Evolutionary conservation across 192 early-diverging fungal species (phyloP).

Genomic region (Coemansia reversa): DNA sequence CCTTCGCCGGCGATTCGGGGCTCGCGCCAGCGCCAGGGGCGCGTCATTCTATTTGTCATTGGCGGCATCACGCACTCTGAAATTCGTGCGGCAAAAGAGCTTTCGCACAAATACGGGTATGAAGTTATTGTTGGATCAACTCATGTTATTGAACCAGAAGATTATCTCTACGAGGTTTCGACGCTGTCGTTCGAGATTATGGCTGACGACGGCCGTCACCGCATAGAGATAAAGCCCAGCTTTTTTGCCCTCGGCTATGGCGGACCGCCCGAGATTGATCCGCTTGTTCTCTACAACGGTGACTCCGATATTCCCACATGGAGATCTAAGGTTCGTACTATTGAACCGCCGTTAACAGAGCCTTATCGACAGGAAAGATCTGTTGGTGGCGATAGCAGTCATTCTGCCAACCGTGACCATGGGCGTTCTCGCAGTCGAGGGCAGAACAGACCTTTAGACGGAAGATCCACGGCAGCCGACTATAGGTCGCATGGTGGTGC

Average conservation of each 20-base stretch:
- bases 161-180: slow-evolving; percentile 44
- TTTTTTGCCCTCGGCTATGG: slow-evolving; percentile 40
- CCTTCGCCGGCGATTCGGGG: slow-evolving; percentile 7
- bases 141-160: slow-evolving; percentile 44
- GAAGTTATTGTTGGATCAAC: slow-evolving; percentile 54
- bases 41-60: slow-evolving; percentile 52
- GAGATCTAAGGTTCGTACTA: slow-evolving; percentile 18
- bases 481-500: slow-evolving; percentile 21
- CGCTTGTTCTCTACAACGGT: slow-evolving; percentile 33
- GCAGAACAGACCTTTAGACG: slow-evolving; percentile 17
- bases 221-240: slow-evolving; percentile 43
- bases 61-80: slow-evolving; percentile 53
- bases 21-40: slow-evolving; percentile 19
- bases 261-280: slow-evolving; percentile 42
- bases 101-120: slow-evolving; percentile 42
- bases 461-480: slow-evolving; percentile 13
- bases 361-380: neutral
- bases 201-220: slow-evolving; percentile 24
- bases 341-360: slow-evolving; percentile 3
- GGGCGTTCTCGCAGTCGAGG: slow-evolving; percentile 25
- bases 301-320: slow-evolving; percentile 27
- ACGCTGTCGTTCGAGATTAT: slow-evolving; percentile 50
- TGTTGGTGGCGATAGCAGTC: neutral
- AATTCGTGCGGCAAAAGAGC: slow-evolving; percentile 50
- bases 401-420: slow-evolving; percentile 2